A percentile compares a stretch with the other conserved stretches of the same genome.
These are phyloP conservation scores for Lasiosphaeris hirsuta DNA, from an alignment of 495 filamentous ascomycete species.

Conservation along the genomic window DNA sequence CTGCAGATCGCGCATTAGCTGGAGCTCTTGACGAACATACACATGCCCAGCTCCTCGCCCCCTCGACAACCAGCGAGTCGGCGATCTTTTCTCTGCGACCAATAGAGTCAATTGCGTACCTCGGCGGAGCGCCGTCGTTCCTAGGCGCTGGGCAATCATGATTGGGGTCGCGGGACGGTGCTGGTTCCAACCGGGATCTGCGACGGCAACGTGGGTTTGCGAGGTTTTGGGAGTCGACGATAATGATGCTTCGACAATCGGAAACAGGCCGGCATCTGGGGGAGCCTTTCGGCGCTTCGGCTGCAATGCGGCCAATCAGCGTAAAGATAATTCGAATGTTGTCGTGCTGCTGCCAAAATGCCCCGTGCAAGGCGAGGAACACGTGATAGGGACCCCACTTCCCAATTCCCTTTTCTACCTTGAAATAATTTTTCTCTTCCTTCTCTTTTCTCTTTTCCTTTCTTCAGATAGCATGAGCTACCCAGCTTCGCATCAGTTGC, in stretches of 20 bases:
- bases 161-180: background rate
- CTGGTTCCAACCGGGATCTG: slow-evolving; percentile 1
- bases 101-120: slow-evolving; percentile 21
- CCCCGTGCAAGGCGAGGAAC: background rate
- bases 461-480: slow-evolving; percentile 51
- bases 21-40: too few relatives aligned
- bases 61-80: too few relatives aligned
- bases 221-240: slow-evolving; percentile 13
- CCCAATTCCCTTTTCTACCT: slow-evolving; percentile 1
- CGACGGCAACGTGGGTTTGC: background rate
- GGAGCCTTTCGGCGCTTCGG: slow-evolving; percentile 30
- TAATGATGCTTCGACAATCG: slow-evolving; percentile 19
- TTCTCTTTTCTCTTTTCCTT: slow-evolving; percentile 31
- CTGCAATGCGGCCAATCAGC: slow-evolving; percentile 28
- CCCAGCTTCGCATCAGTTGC: slow-evolving; percentile 36
- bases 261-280: slow-evolving; percentile 18
- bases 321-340: slow-evolving; percentile 25
- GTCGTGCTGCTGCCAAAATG: slow-evolving; percentile 13
- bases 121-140: slow-evolving; percentile 38
- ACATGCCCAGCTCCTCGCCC: too few relatives aligned
- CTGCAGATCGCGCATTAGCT: slow-evolving; percentile 9
- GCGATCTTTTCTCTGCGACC: background rate
- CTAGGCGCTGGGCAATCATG: slow-evolving; percentile 36
- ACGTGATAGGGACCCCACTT: slow-evolving; percentile 28
- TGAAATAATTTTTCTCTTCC: slow-evolving; percentile 20